Evolutionary conservation across 805 yeast genomes (phyloP).

Genomic region (Ogataea siamensis): DNA sequence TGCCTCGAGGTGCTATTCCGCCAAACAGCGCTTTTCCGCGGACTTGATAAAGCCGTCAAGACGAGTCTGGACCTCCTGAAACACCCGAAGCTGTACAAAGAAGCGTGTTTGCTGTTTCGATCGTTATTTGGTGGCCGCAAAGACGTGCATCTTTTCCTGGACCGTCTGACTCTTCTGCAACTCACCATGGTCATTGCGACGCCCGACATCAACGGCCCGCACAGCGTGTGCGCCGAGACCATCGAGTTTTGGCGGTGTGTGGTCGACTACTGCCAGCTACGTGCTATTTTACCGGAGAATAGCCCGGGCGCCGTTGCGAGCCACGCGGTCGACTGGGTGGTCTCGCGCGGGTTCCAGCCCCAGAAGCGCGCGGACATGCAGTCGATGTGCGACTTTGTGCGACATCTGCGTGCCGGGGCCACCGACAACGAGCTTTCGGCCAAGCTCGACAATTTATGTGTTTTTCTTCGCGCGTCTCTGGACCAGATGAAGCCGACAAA

Average conservation of each 20-base stretch:
- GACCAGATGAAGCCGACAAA: background rate
- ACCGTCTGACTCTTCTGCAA: slow-evolving; percentile 36
- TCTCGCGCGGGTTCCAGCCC: slow-evolving; percentile 34
- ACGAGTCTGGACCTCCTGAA: slow-evolving; percentile 39
- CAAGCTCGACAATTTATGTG: background rate
- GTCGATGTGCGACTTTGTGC: background rate
- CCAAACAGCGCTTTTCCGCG: background rate
- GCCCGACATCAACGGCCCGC: slow-evolving; percentile 64
- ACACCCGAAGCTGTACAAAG: slow-evolving; percentile 23
- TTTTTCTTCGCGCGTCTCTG: background rate
- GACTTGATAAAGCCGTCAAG: slow-evolving; percentile 25
- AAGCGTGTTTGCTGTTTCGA: slow-evolving; percentile 22
- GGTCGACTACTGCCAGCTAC: slow-evolving; percentile 36
- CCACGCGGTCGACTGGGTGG: slow-evolving; percentile 51
- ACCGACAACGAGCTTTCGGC: background rate
- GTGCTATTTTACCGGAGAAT: slow-evolving; percentile 20
- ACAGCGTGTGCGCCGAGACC: slow-evolving; percentile 42
- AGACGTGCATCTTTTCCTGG: background rate
- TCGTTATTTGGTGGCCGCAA: background rate
- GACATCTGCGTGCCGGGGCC: background rate
- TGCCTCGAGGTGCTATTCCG: too few species aligned
- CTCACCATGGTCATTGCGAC: slow-evolving; percentile 50
- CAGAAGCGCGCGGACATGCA: background rate
- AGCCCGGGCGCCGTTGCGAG: slow-evolving; percentile 12
- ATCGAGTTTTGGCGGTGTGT: slow-evolving; percentile 53